phyloP scores from a whole-genome alignment of 192 early-diverging fungal species.

The Fimicolochytrium jonesii region DNA sequence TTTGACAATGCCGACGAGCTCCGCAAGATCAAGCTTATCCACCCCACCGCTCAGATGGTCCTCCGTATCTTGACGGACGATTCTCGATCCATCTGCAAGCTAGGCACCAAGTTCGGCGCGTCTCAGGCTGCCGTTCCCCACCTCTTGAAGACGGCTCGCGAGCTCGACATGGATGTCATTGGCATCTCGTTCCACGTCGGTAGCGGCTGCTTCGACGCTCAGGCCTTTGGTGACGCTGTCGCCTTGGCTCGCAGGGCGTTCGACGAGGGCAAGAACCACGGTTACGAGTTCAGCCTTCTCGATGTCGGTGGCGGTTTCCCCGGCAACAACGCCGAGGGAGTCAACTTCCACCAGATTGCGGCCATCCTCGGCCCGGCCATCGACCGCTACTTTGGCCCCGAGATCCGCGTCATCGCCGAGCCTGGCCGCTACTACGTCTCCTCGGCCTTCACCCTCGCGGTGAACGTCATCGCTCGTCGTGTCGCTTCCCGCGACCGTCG shows the following conservation, averaged over 20 bases:
- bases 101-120: slow-evolving; percentile 97
- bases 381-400: slow-evolving; percentile 71
- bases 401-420: slow-evolving; percentile 93
- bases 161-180: slow-evolving; percentile 80
- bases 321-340: slow-evolving; percentile 67
- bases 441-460: slow-evolving; percentile 89
- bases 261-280: slow-evolving; percentile 73
- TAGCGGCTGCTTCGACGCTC: slow-evolving; percentile 84
- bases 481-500: slow-evolving; percentile 49
- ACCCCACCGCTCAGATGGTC: slow-evolving; percentile 83
- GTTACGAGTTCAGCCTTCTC: slow-evolving; percentile 59
- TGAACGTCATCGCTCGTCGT: slow-evolving; percentile 89
- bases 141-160: slow-evolving; percentile 71
- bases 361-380: slow-evolving; percentile 72
- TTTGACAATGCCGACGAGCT: slow-evolving; percentile 99
- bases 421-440: slow-evolving; percentile 96
- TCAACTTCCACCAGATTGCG: slow-evolving; percentile 84
- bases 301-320: slow-evolving; percentile 95
- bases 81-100: slow-evolving; percentile 82
- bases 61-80: slow-evolving; percentile 94
- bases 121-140: slow-evolving; percentile 59
- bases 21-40: slow-evolving; percentile 78
- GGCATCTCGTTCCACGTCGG: slow-evolving; percentile 96
- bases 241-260: slow-evolving; percentile 79
- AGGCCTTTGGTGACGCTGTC: slow-evolving; percentile 89